Percentiles rank a stretch among this genome's conserved stretches.
Conservation (phyloP, 2,329 filamentous ascomycete species). For the Sporothrix dimorphospora region DNA sequence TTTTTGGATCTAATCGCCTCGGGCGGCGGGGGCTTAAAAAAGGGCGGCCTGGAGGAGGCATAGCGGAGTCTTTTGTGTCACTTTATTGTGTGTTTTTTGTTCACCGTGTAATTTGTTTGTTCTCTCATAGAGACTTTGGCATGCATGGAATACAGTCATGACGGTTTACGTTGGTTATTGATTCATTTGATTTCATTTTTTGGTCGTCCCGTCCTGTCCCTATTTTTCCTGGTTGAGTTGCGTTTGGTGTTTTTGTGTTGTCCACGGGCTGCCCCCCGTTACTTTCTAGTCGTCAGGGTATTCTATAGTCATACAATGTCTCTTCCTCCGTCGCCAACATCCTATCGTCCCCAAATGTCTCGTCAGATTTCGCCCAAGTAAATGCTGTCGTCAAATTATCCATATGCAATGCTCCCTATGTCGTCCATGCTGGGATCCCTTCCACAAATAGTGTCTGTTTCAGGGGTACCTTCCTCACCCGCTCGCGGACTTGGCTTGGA, state of each 20-base stretch:
- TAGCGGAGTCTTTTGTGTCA: slow-evolving; percentile 34
- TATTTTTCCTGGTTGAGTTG: slow-evolving; percentile 20
- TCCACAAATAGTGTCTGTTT: too few species aligned
- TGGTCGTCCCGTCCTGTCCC: not conserved
- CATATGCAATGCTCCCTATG: not conserved
- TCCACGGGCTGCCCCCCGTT: slow-evolving; percentile 15
- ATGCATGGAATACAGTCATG: slow-evolving; percentile 2
- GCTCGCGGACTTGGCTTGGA: slow-evolving; percentile 49
- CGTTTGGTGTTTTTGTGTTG: not conserved
- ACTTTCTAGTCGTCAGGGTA: slow-evolving; percentile 16
- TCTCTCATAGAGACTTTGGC: not conserved
- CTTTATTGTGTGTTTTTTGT: slow-evolving; percentile 17
- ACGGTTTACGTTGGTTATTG: not conserved
- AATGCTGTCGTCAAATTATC: not conserved
- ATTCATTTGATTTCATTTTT: slow-evolving; percentile 5
- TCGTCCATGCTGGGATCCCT: too few species aligned
- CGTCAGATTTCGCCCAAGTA: not conserved
- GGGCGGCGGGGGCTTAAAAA: slow-evolving; percentile 62
- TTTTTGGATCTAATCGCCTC: slow-evolving; percentile 87
- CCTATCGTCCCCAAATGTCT: not conserved
- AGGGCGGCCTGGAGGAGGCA: slow-evolving; percentile 61
- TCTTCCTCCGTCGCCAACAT: not conserved
- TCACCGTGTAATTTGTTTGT: not conserved
- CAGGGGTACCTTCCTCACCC: too few species aligned
- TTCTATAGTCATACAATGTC: slow-evolving; percentile 20